Evolutionary conservation across 148 eudicot species (phyloP).

Genomic region (Persicaria tinctoria): DNA sequence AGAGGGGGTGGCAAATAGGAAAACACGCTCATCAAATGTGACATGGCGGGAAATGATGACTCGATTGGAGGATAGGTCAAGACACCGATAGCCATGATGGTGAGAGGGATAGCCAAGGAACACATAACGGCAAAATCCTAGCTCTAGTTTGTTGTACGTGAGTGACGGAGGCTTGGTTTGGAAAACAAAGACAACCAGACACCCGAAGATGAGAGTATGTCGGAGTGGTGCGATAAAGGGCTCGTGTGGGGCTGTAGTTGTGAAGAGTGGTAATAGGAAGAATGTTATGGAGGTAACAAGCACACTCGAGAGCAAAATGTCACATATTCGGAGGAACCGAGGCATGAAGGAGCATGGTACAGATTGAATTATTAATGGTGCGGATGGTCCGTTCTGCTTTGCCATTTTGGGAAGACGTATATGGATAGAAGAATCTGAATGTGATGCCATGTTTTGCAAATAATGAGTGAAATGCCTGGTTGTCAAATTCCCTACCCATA

Average conservation of each 20-base stretch:
- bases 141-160: neutral
- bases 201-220: neutral
- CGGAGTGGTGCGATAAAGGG: neutral
- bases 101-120: neutral
- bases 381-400: neutral
- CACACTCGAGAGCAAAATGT: neutral
- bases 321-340: neutral
- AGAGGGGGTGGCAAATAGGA: neutral
- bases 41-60: neutral
- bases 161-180: neutral
- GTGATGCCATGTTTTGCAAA: neutral
- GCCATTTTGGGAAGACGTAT: neutral
- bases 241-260: neutral
- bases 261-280: neutral
- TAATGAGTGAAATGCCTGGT: neutral
- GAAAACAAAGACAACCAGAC: neutral
- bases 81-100: neutral
- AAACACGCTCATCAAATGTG: neutral
- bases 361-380: neutral
- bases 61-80: neutral
- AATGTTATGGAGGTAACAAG: neutral
- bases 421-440: neutral
- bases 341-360: neutral
- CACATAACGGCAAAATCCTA: neutral
- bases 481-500: neutral